These are phyloP conservation scores for Venturiaceae sp. DNA, from an alignment of 2,329 filamentous ascomycete species.

Conservation along the genomic window DNA sequence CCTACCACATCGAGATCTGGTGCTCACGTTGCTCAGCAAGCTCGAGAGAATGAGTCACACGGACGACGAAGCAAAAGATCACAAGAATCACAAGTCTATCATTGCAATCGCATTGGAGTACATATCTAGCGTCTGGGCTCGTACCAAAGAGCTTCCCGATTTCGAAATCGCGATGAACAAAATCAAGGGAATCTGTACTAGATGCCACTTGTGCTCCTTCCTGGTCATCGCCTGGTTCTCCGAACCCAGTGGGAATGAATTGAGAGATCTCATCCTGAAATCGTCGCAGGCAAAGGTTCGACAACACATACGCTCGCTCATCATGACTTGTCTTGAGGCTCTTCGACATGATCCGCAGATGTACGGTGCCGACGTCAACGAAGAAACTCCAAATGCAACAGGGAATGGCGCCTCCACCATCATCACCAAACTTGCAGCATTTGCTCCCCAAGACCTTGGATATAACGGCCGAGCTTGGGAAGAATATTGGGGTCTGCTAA, in stretches of 20 bases:
- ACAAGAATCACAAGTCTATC: background rate
- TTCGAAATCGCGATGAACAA: background rate
- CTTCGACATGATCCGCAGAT: background rate
- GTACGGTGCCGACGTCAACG: conserved; percentile 6
- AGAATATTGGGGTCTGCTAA: conserved; percentile 7
- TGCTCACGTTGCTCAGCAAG: background rate
- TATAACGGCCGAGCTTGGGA: conserved; percentile 8
- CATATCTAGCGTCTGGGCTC: background rate
- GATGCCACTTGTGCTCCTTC: background rate
- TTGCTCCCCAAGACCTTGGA: conserved; percentile 3
- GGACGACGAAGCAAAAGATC: background rate
- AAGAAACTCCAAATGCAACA: background rate
- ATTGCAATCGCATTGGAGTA: background rate
- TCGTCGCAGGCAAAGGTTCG: conserved; percentile 4
- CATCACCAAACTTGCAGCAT: conserved; percentile 1
- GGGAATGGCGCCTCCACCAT: background rate
- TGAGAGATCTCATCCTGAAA: conserved; percentile 3
- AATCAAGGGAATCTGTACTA: background rate
- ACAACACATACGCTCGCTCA: conserved; percentile 1
- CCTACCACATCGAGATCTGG: background rate
- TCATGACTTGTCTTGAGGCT: background rate
- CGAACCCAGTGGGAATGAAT: background rate
- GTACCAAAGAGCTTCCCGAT: conserved; percentile 4
- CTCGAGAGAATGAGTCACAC: background rate
- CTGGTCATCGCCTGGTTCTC: background rate